Evolutionary conservation across 768 basidiomycete species (phyloP).

Genomic region (Chalciporus sphaerocephalus): DNA sequence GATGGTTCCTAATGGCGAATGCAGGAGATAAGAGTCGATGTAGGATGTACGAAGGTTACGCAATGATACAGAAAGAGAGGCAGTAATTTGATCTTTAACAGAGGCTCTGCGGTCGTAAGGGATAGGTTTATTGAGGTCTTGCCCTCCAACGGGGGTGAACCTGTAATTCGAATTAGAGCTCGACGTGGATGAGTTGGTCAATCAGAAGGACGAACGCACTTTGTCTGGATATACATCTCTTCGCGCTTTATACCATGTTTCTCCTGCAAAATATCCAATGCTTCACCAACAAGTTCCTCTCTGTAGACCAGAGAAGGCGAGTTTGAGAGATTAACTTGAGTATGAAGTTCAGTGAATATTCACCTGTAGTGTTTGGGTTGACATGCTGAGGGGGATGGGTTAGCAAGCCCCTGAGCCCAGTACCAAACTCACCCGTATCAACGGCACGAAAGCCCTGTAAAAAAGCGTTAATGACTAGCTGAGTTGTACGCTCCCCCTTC

Average conservation of each 20-base stretch:
- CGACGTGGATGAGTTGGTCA: background rate
- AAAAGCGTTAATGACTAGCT: constrained; percentile 67
- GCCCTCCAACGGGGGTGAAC: constrained; percentile 70
- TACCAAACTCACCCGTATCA: constrained; percentile 61
- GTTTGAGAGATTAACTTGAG: background rate
- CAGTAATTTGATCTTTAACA: constrained; percentile 54
- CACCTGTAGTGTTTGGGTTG: constrained; percentile 74
- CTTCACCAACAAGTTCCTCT: constrained; percentile 78
- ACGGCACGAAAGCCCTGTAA: constrained; percentile 75
- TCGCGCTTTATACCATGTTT: constrained; percentile 62
- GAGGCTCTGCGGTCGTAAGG: constrained; percentile 61
- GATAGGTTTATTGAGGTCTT: constrained; percentile 63
- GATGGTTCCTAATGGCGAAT: constrained; percentile 62
- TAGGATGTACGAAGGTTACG: constrained; percentile 66
- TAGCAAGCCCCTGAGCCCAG: constrained; percentile 13
- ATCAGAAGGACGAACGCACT: constrained; percentile 38
- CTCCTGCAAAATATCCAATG: constrained; percentile 51
- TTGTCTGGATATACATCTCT: constrained; percentile 76
- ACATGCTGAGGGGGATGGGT: constrained; percentile 40
- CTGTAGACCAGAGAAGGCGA: constrained; percentile 32
- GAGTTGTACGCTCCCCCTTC: constrained; percentile 72
- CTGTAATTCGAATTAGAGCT: constrained; percentile 33
- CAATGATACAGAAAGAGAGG: constrained; percentile 63
- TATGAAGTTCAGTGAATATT: background rate
- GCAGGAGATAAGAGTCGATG: constrained; percentile 75